A percentile compares a stretch with the other conserved stretches of the same genome.
Evolutionary conservation across 768 basidiomycete genomes (phyloP).

Genomic region (Tulasnella sp.): DNA sequence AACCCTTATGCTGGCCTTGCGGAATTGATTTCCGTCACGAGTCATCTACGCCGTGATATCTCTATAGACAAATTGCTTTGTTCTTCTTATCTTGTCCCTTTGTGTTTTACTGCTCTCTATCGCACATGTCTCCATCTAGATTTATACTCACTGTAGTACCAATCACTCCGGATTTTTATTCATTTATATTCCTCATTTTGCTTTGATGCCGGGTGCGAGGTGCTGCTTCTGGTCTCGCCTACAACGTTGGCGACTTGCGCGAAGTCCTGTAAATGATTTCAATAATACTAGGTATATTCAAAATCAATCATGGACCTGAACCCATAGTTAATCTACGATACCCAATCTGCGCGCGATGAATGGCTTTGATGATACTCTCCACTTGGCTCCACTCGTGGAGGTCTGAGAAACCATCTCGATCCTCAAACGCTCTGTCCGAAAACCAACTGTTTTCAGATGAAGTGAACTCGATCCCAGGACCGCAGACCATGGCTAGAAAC

Average conservation of each 20-base stretch:
- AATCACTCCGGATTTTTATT: neutral
- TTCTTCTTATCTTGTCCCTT: too few relatives aligned
- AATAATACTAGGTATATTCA: too few relatives aligned
- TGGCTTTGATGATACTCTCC: neutral
- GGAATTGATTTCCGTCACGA: too few relatives aligned
- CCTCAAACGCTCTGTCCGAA: neutral
- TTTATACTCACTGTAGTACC: neutral
- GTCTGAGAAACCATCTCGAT: neutral
- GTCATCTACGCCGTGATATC: too few relatives aligned
- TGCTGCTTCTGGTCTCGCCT: too few relatives aligned
- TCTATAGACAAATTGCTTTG: too few relatives aligned
- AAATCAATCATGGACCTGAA: too few relatives aligned
- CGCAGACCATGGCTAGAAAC: neutral
- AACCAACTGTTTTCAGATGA: neutral
- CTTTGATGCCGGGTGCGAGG: neutral
- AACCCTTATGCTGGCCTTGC: too few relatives aligned
- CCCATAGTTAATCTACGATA: neutral
- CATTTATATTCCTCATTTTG: neutral
- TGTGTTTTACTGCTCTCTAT: neutral
- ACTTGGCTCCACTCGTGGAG: neutral
- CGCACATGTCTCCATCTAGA: neutral
- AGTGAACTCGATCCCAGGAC: neutral
- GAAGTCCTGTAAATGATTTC: too few relatives aligned
- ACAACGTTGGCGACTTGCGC: too few relatives aligned
- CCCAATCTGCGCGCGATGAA: neutral